These are phyloP conservation scores for Jacaranda mimosifolia DNA, from an alignment of 257 asterid species.

Conservation along the genomic window DNA sequence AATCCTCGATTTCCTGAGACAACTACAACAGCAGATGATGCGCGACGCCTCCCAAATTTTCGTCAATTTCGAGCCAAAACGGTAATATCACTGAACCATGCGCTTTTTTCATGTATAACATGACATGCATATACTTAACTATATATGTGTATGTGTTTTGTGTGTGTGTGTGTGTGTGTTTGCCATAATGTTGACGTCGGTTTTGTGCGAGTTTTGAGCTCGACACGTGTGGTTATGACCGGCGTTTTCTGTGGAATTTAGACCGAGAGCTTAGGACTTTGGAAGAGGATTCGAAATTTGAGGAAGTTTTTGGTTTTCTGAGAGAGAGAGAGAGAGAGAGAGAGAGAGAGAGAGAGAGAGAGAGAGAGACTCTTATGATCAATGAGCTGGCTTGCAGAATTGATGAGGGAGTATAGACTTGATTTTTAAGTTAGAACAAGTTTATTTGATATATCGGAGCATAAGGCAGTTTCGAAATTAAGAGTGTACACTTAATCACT, in stretches of 20 bases:
- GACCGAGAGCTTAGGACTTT: constrained; percentile 31
- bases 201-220: constrained; percentile 33
- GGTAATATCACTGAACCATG: constrained; percentile 35
- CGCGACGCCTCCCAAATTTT: constrained; percentile 31
- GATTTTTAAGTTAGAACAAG: neutral
- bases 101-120: neutral
- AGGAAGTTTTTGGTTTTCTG: constrained; percentile 18
- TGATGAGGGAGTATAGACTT: neutral
- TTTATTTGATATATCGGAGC: constrained; percentile 14
- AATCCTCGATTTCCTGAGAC: constrained; percentile 27
- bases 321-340: too few relatives aligned
- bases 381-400: too few relatives aligned
- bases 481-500: neutral
- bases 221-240: constrained; percentile 53
- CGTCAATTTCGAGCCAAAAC: constrained; percentile 45
- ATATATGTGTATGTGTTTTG: neutral
- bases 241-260: constrained; percentile 33
- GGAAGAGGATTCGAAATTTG: constrained; percentile 39
- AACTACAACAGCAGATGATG: constrained; percentile 44
- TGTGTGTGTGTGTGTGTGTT: constrained; percentile 16
- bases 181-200: constrained; percentile 6
- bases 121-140: constrained; percentile 3
- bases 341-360: too few relatives aligned
- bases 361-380: constrained; percentile 23
- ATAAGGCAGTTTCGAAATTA: neutral